Conservation (phyloP, 192 early-diverging fungal species). For the Coemansia sp. region DNA sequence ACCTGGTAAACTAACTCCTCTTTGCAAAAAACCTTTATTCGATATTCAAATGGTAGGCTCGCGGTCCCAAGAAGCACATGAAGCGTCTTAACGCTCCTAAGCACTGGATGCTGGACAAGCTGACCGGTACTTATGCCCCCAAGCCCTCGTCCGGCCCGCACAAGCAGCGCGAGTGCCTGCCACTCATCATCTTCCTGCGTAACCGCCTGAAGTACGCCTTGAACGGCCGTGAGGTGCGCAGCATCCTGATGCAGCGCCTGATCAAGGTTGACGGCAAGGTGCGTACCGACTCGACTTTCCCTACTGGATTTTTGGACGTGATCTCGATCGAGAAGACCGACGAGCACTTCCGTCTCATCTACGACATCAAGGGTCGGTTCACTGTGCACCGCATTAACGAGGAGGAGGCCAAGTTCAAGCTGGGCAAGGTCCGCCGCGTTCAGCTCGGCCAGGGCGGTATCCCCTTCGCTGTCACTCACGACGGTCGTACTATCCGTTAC, state of each 20-base stretch:
- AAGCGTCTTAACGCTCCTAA: constrained; percentile 98
- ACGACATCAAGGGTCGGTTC: constrained; percentile 99
- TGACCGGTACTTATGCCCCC: constrained; percentile 94
- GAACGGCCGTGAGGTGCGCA: constrained; percentile 93
- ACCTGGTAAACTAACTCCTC: neutral
- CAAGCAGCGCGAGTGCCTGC: constrained; percentile 99
- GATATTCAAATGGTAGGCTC: constrained; percentile 43
- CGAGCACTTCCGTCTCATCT: constrained; percentile 99
- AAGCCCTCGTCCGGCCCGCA: constrained; percentile 97
- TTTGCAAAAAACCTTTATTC: neutral
- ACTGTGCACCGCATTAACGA: constrained; percentile 98
- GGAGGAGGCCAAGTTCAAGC: constrained; percentile 99
- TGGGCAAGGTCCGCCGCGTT: constrained; percentile 96
- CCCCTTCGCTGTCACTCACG: constrained; percentile 97
- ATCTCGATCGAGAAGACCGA: constrained; percentile 73
- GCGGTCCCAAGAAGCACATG: constrained; percentile 99
- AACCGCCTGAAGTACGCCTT: constrained; percentile 99
- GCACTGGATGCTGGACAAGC: constrained; percentile 99
- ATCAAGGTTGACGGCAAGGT: constrained; percentile 99
- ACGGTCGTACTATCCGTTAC: constrained; percentile 99
- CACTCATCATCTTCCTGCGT: constrained; percentile 96
- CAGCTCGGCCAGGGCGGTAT: constrained; percentile 95
- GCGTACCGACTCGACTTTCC: constrained; percentile 94
- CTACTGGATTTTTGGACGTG: constrained; percentile 93
- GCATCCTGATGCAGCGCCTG: constrained; percentile 97